Percentiles rank a stretch among this genome's conserved stretches.
Evolutionary conservation across 805 yeast genomes (phyloP).

Genomic region (Pichia rugopelliculosa): DNA sequence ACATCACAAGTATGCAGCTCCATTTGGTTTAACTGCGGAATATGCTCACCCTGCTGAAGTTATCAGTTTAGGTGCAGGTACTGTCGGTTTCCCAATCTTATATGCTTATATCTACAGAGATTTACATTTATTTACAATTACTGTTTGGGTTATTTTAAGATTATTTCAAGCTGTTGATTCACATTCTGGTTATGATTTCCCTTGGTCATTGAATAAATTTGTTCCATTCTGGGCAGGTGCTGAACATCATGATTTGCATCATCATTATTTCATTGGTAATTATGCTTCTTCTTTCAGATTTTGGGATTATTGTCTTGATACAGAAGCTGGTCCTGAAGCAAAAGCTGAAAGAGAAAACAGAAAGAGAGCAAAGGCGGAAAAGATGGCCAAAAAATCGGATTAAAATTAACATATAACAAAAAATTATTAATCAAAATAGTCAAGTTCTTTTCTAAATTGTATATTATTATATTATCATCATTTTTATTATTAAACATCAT

Average conservation of each 20-base stretch:
- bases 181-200: conserved; percentile 57
- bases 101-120: conserved; percentile 40
- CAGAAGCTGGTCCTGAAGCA: conserved; percentile 51
- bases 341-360: conserved; percentile 40
- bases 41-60: conserved; percentile 57
- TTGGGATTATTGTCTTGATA: conserved; percentile 46
- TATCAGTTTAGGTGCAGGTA: conserved; percentile 49
- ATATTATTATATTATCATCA: no score
- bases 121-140: conserved; percentile 48
- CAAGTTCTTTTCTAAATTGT: background rate
- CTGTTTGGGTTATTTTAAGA: conserved; percentile 45
- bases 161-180: conserved; percentile 55
- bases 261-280: conserved; percentile 52
- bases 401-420: background rate
- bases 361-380: conserved; percentile 36
- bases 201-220: conserved; percentile 50
- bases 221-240: conserved; percentile 64
- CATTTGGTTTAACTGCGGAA: conserved; percentile 55
- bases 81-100: conserved; percentile 53
- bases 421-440: no score
- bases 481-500: no score
- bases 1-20: conserved; percentile 56
- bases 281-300: conserved; percentile 53
- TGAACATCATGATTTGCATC: conserved; percentile 55
- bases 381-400: conserved; percentile 14